Conservation (phyloP, 495 filamentous ascomycete species). For the Penicillium cinerascens region DNA sequence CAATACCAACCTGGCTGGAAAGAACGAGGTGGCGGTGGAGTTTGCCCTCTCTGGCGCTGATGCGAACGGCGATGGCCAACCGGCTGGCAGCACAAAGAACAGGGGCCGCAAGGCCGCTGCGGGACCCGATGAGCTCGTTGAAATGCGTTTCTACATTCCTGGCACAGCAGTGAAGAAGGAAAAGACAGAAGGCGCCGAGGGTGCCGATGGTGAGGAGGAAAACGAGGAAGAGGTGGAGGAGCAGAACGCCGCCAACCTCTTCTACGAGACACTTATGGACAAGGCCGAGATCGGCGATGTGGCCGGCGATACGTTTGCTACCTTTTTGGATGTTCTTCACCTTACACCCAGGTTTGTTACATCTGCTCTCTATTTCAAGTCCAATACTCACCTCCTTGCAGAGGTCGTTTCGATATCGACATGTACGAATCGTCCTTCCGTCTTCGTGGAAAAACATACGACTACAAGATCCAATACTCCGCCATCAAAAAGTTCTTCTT, state of each 20-base stretch:
- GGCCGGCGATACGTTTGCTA: slow-evolving; percentile 94
- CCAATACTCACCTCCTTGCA: slow-evolving; percentile 39
- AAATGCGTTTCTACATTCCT: slow-evolving; percentile 99
- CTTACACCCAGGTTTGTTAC: slow-evolving; percentile 81
- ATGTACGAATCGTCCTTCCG: slow-evolving; percentile 99
- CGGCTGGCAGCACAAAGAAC: slow-evolving; percentile 69
- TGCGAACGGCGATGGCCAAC: slow-evolving; percentile 65
- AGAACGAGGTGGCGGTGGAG: slow-evolving; percentile 96
- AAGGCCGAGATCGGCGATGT: slow-evolving; percentile 99
- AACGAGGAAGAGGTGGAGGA: slow-evolving; percentile 75
- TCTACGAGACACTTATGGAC: slow-evolving; percentile 96
- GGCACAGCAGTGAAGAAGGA: slow-evolving; percentile 85
- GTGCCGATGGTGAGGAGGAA: slow-evolving; percentile 63
- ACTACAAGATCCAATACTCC: slow-evolving; percentile 99
- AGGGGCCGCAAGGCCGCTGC: slow-evolving; percentile 86
- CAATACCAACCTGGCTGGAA: slow-evolving; percentile 95
- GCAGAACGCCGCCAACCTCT: slow-evolving; percentile 89
- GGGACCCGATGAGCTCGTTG: slow-evolving; percentile 86
- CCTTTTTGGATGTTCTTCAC: slow-evolving; percentile 94
- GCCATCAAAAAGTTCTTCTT: slow-evolving; percentile 98
- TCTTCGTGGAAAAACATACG: slow-evolving; percentile 97
- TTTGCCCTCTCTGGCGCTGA: slow-evolving; percentile 67
- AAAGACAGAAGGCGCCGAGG: slow-evolving; percentile 67
- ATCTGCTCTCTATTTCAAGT: background rate
- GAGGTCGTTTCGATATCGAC: slow-evolving; percentile 99